phyloP scores from a whole-genome alignment of 75 land plant genomes.

The Pinus tabuliformis region DNA sequence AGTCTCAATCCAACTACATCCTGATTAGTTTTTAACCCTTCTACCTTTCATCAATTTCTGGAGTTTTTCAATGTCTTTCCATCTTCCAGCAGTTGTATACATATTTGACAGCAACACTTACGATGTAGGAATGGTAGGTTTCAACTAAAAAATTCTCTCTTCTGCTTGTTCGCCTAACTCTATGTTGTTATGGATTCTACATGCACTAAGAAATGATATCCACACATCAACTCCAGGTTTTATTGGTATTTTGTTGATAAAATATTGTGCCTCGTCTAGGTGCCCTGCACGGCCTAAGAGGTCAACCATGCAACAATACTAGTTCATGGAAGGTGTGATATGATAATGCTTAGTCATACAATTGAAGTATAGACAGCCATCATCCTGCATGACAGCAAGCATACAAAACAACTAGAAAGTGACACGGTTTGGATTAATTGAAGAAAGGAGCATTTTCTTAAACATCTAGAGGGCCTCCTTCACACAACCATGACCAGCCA shows the following conservation, averaged over 20 bases:
- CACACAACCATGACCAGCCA: no score
- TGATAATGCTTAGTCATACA: not conserved
- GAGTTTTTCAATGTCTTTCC: no score
- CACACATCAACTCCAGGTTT: not conserved
- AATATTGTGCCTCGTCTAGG: not conserved
- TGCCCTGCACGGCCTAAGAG: not conserved
- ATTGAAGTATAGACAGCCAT: not conserved
- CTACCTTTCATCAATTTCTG: no score
- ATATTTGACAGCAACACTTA: conserved; percentile 26
- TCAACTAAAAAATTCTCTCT: conserved; percentile 8
- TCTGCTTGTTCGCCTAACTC: conserved; percentile 11
- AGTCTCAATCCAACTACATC: no score
- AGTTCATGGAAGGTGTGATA: not conserved
- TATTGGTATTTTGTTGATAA: not conserved
- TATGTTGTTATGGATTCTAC: conserved; percentile 16
- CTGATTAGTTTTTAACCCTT: no score
- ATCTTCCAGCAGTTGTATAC: not conserved
- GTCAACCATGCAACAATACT: not conserved
- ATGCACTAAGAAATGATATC: conserved; percentile 21
- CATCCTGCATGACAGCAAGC: no score
- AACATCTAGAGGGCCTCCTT: no score
- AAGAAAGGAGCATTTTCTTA: no score
- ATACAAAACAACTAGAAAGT: no score
- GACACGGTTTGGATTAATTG: no score
- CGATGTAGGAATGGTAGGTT: conserved; percentile 13